Evolutionary conservation across 2,329 filamentous ascomycete genomes (phyloP).

Genomic region (Aspergillus sp.): DNA sequence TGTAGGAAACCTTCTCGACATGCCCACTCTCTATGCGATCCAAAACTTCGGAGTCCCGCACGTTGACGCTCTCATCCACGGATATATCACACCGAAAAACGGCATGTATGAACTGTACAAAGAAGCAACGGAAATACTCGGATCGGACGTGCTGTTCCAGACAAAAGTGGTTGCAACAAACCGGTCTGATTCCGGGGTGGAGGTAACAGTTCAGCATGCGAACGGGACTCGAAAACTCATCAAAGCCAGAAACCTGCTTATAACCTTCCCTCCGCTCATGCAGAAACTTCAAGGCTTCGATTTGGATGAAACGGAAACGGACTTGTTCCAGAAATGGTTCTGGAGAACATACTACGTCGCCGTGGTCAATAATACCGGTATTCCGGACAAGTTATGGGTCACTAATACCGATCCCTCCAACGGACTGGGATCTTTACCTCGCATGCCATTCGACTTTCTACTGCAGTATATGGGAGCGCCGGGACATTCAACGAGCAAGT

Average conservation of each 20-base stretch:
- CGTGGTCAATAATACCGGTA: conserved; percentile 42
- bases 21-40: conserved; percentile 12
- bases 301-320: conserved; percentile 35
- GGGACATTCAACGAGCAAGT: conserved; percentile 15
- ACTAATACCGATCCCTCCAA: conserved; percentile 27
- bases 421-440: conserved; percentile 31
- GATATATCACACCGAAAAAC: conserved; percentile 22
- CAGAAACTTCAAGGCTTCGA: conserved; percentile 41
- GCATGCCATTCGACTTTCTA: conserved; percentile 12
- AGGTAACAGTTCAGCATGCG: conserved; percentile 28
- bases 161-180: conserved; percentile 23
- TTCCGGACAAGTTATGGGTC: conserved; percentile 32
- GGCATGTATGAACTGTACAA: conserved; percentile 23
- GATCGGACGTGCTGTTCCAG: conserved; percentile 28
- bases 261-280: conserved; percentile 40
- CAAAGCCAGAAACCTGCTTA: conserved; percentile 39
- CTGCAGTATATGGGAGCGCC: conserved; percentile 16
- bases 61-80: conserved; percentile 19
- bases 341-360: conserved; percentile 43
- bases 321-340: conserved; percentile 41
- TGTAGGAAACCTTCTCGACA: conserved; percentile 16
- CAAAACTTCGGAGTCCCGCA: conserved; percentile 16
- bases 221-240: conserved; percentile 32
- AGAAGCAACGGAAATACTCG: conserved; percentile 26
- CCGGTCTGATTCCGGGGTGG: conserved; percentile 20